Base-by-base conservation (phyloP, 2,329 filamentous ascomycete genomes). In the Epichloe glyceriae region DNA sequence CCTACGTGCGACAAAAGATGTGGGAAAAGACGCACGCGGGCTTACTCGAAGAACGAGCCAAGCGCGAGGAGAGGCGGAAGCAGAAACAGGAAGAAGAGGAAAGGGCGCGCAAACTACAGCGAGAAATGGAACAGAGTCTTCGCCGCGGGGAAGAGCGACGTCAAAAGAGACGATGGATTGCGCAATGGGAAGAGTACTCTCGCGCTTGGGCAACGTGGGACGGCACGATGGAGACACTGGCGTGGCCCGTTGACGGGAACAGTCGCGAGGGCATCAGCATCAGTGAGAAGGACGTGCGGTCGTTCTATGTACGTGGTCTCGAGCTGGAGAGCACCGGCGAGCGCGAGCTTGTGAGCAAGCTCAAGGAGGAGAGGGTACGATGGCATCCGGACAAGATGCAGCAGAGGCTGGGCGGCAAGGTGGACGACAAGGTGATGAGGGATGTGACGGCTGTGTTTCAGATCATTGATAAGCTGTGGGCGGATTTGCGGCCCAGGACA, bases 341-440 rank as follows among this genome's bases (percentile, higher is more conserved):
- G 58, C 67, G 61, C 52, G 68, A 69, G 10, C 73, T 74, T 47
- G 63, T 73, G 19, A 67, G 71, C 7, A 70, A 66, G 52, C 72
- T 97, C 49, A 95, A 95, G 67, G 72, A 80, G 5, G 93, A 98
- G 71, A 80, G 93, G 48, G 83, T 97, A 17, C 77, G 89, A 15
- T 98, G 93, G 93, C 93, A 98, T 71, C 93, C 93, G 4, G 93
- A 98, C 69, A 98, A 97, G 73, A 86, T 97, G 51, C 88, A 96
- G 71, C 93, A 96, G 69, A 80, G 82, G 49, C 83, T 95, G 53
- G 87, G 88, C 3, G 80, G 78, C 0, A 71, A 79, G 53, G 80
- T 95, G 46, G 84, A 90, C 46, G 75, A 80, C 22, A 75, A 75
- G 3, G 80, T 86, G 3, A 83, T 95, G 75, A 81, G 80, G 62